These are phyloP conservation scores for Xylariaceae sp. DNA, from an alignment of 2,329 filamentous ascomycete genomes.

Conservation along the genomic window DNA sequence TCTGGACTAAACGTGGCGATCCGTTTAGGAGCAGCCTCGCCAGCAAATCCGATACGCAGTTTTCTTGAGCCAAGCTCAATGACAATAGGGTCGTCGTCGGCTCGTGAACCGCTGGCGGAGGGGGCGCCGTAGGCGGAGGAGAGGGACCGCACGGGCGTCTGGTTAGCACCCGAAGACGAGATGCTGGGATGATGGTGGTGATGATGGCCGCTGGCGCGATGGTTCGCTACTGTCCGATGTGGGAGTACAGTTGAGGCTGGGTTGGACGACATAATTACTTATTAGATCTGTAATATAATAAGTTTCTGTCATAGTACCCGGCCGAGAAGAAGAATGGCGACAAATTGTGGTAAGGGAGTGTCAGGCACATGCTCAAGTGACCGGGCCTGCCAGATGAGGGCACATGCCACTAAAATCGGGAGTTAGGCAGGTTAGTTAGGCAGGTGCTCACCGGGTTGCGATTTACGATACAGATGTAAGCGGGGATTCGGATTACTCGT, in stretches of 20 bases:
- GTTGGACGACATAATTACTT: slow-evolving; percentile 40
- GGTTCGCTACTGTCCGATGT: slow-evolving; percentile 55
- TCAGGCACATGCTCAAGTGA: too few relatives aligned
- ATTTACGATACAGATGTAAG: too few relatives aligned
- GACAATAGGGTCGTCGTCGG: slow-evolving; percentile 80
- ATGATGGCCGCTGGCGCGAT: slow-evolving; percentile 39
- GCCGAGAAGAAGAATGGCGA: not conserved
- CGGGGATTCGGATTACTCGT: too few relatives aligned
- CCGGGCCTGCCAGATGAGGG: not conserved
- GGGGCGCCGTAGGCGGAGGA: slow-evolving; percentile 53
- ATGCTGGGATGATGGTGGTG: slow-evolving; percentile 24
- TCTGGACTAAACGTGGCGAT: slow-evolving; percentile 68
- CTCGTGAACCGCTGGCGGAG: slow-evolving; percentile 54
- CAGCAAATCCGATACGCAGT: slow-evolving; percentile 78
- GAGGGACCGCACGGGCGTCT: slow-evolving; percentile 52
- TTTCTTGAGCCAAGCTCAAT: slow-evolving; percentile 77
- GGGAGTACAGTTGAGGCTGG: slow-evolving; percentile 41
- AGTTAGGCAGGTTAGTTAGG: not conserved
- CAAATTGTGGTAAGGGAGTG: not conserved
- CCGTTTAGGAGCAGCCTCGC: slow-evolving; percentile 71
- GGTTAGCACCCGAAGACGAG: slow-evolving; percentile 42
- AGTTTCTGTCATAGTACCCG: slow-evolving; percentile 10
- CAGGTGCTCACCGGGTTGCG: too few relatives aligned
- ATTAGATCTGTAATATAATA: not conserved
- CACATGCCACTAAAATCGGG: not conserved